A percentile compares a stretch with the other conserved stretches of the same genome.
Conservation (phyloP, 2,329 filamentous ascomycete genomes). For the Colletotrichum lentis region DNA sequence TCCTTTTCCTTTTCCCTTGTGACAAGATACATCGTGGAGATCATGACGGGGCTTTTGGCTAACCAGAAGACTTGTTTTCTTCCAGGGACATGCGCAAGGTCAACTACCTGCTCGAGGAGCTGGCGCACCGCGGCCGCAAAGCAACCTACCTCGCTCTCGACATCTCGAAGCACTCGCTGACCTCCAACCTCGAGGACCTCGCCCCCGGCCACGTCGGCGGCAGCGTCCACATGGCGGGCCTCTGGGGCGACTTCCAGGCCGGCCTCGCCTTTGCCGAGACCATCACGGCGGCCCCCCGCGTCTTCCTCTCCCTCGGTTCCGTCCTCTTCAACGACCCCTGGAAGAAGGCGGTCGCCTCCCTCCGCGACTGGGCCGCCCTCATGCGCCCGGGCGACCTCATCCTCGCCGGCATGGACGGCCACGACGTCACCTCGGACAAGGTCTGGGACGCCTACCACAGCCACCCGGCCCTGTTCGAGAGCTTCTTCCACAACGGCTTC, state of each 20-base stretch:
- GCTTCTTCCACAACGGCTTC: conserved; percentile 53
- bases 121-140: conserved; percentile 44
- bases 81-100: conserved; percentile 53
- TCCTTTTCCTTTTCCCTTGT: too few species aligned
- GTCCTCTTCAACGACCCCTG: conserved; percentile 54
- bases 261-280: conserved; percentile 46
- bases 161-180: conserved; percentile 50
- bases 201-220: conserved; percentile 43
- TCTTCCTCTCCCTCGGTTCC: conserved; percentile 54
- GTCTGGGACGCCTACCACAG: conserved; percentile 54
- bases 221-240: conserved; percentile 48
- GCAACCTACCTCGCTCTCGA: conserved; percentile 52
- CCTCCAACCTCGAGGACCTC: conserved; percentile 48
- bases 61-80: not conserved
- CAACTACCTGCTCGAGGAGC: conserved; percentile 48
- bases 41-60: not conserved
- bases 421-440: conserved; percentile 49
- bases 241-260: conserved; percentile 53
- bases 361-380: conserved; percentile 49
- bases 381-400: conserved; percentile 49
- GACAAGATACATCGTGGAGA: not conserved
- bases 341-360: conserved; percentile 47
- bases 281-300: conserved; percentile 44
- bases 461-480: conserved; percentile 47
- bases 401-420: conserved; percentile 54